A percentile compares a stretch with the other conserved stretches of the same genome.
phyloP scores from a whole-genome alignment of 495 filamentous ascomycete species.

The Clohesyomyces aquaticus region DNA sequence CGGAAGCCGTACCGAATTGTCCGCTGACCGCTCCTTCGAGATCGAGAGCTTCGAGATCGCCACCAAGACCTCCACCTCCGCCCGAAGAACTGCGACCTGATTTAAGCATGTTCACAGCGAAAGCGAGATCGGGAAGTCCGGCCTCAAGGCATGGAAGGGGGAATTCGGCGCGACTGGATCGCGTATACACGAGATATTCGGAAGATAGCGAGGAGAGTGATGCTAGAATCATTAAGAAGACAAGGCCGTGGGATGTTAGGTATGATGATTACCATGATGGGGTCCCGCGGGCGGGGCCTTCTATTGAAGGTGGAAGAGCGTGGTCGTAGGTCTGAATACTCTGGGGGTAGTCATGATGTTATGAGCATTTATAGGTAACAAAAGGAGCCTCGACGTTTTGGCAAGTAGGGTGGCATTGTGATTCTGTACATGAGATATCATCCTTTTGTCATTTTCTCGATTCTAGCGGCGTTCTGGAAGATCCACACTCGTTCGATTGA shows the following conservation, averaged over 20 bases:
- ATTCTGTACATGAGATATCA: too few relatives aligned
- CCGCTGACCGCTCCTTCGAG: neutral
- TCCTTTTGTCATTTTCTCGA: too few relatives aligned
- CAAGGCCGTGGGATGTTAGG: slow-evolving; percentile 2
- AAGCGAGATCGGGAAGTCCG: neutral
- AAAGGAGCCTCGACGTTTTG: too few relatives aligned
- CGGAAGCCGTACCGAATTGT: too few relatives aligned
- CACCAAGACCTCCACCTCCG: slow-evolving; percentile 2
- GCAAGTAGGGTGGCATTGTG: too few relatives aligned
- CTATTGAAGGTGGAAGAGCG: neutral
- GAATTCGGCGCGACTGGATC: neutral
- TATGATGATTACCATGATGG: slow-evolving; percentile 3
- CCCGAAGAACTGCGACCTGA: slow-evolving; percentile 21
- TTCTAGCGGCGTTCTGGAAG: too few relatives aligned
- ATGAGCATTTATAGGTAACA: too few relatives aligned
- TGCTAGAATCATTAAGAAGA: slow-evolving; percentile 3
- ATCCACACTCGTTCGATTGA: too few relatives aligned
- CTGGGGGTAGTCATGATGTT: too few relatives aligned
- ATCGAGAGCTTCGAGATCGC: neutral
- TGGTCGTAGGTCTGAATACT: too few relatives aligned
- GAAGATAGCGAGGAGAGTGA: slow-evolving; percentile 7
- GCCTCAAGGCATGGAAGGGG: neutral
- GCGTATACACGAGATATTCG: neutral
- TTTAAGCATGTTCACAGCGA: slow-evolving; percentile 1
- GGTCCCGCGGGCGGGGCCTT: too few relatives aligned